Conservation (phyloP, 1,284 basidiomycete genomes). For the Ustilago cynodontis region DNA sequence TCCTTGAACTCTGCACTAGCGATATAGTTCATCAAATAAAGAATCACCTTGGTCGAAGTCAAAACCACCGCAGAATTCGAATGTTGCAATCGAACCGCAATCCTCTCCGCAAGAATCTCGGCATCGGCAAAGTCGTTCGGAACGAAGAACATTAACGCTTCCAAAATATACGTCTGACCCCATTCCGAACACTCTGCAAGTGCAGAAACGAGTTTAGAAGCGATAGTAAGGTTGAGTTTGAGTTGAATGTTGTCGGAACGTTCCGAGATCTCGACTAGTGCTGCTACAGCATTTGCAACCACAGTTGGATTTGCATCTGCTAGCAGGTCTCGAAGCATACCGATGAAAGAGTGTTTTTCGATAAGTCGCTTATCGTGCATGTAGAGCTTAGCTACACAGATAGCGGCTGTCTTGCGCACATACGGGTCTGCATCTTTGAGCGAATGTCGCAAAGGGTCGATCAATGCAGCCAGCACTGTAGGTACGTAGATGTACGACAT, state of each 20-base stretch:
- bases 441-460: constrained; percentile 86
- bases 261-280: constrained; percentile 88
- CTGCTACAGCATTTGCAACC: constrained; percentile 94
- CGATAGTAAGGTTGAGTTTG: constrained; percentile 83
- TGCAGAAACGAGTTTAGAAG: constrained; percentile 85
- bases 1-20: constrained; percentile 86
- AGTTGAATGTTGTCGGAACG: constrained; percentile 86
- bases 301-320: constrained; percentile 94
- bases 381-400: constrained; percentile 90
- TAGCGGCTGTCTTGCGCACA: constrained; percentile 95
- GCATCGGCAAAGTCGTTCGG: constrained; percentile 89
- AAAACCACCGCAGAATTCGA: constrained; percentile 94
- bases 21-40: constrained; percentile 99
- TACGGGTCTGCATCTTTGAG: constrained; percentile 91
- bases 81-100: constrained; percentile 89
- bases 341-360: constrained; percentile 86
- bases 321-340: constrained; percentile 86
- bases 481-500: constrained; percentile 89
- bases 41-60: constrained; percentile 91
- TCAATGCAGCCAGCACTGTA: constrained; percentile 76
- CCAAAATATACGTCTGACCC: constrained; percentile 99
- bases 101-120: constrained; percentile 91
- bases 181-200: constrained; percentile 93
- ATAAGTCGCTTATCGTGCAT: constrained; percentile 84
- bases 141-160: constrained; percentile 90